These are phyloP conservation scores for Neofusicoccum kwambonambiense DNA, from an alignment of 2,329 filamentous ascomycete genomes.

Conservation along the genomic window DNA sequence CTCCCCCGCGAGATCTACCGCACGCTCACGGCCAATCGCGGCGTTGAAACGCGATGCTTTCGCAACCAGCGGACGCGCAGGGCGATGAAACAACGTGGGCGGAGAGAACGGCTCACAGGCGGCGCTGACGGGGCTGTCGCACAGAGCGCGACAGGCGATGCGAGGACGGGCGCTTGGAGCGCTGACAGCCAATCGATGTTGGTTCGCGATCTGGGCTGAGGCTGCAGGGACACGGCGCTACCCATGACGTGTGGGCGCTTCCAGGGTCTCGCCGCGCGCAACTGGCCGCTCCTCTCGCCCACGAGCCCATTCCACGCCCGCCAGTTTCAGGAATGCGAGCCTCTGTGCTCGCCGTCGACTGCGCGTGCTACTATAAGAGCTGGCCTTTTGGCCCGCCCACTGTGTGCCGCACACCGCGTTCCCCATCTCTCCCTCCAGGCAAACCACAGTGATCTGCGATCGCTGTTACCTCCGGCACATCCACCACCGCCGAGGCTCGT, in stretches of 20 bases:
- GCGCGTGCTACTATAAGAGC: conserved; percentile 5
- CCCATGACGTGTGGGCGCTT: conserved; percentile 12
- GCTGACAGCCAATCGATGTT: background rate
- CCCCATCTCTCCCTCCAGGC: background rate
- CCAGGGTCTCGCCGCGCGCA: background rate
- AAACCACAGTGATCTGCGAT: conserved; percentile 4
- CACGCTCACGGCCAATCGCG: background rate
- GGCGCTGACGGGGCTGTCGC: background rate
- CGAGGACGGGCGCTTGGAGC: background rate
- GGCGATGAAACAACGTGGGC: conserved; percentile 8
- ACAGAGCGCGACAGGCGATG: background rate
- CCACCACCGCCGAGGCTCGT: background rate
- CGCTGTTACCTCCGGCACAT: background rate
- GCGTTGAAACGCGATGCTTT: background rate
- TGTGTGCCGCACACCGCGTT: background rate
- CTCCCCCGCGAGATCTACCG: background rate
- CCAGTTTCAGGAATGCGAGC: conserved; percentile 12
- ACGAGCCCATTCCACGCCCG: conserved; percentile 1
- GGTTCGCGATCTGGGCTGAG: conserved; percentile 4
- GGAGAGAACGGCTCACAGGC: background rate
- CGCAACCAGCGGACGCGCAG: background rate
- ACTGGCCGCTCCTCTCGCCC: background rate
- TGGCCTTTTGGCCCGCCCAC: background rate
- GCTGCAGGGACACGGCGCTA: conserved; percentile 12
- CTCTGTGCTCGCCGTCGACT: background rate